Evolutionary conservation across 83 land plant species (phyloP), one percentile per base, ranked within the genome.

Genomic region (Picea engelmannii): DNA sequence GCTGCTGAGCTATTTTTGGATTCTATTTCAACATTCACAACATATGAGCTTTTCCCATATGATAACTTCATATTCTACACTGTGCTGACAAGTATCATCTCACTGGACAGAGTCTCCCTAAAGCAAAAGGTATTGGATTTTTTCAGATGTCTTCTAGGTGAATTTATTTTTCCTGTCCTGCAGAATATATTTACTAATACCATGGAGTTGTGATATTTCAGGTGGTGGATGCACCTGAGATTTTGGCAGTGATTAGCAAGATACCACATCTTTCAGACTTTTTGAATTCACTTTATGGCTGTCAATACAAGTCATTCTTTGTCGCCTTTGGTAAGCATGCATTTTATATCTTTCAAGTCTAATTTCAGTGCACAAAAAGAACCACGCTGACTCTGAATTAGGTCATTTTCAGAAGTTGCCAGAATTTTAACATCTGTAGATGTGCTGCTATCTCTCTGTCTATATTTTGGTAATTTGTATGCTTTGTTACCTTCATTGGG

Each of bases 181-280:
- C 16, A 58, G 24, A 31, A 61, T n/a, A 23, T 58, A 78, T 78
- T 58, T 16, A 59, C 63, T 44, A 77, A 25, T 31, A 24, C n/a
- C n/a, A 59, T 27, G 7, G 79, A 24, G 62, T 66, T 66, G 62
- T 71, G 60, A 23, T 76, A 59, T 80, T 42, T 42, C 85, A 95
- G 98, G 99, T 97, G 11, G 98, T 97, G 63, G 99, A 97, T 89
- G 99, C 99, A 10, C 99, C 99, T 15, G 99, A 97, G 81, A 94
- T 97, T 62, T 81, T 97, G 82, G 84, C 99, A 16, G 99, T 97
- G 77, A 95, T 97, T 76, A 96, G 93, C 31, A 97, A 97, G 81
- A 88, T 95, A 18, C 95, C 95, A 1, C 70, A 90, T 81, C 93
- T 97, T 7, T 91, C 97, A 18, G 96, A 94, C 40, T 97, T 97